A percentile compares a stretch with the other conserved stretches of the same genome.
Evolutionary conservation across 2,329 filamentous ascomycete species (phyloP).

Genomic region (Diaporthe eres): DNA sequence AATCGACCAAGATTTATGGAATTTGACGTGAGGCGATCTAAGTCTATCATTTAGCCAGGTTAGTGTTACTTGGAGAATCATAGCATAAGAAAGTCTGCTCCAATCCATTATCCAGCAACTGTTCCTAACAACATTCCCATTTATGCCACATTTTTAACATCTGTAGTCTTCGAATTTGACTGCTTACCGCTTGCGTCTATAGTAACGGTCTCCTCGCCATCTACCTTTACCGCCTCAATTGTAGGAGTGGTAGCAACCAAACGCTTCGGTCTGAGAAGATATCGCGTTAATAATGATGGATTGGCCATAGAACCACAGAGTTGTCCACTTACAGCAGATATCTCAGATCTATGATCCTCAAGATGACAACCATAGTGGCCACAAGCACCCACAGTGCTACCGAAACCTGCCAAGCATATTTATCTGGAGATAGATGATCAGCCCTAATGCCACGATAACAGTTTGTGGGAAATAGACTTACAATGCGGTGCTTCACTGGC

Average conservation of each 20-base stretch:
- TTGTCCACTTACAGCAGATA: constrained; percentile 50
- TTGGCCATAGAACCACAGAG: too few species aligned
- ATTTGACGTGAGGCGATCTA: neutral
- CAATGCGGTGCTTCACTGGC: constrained; percentile 65
- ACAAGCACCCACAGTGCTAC: constrained; percentile 60
- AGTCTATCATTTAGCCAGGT: neutral
- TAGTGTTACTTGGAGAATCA: neutral
- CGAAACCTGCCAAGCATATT: constrained; percentile 63
- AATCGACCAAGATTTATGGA: too few species aligned
- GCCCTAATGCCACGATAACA: neutral
- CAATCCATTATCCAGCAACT: too few species aligned
- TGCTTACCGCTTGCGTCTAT: neutral
- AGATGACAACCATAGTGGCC: constrained; percentile 58
- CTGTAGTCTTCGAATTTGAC: constrained; percentile 20
- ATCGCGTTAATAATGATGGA: neutral
- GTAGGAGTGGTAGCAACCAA: neutral
- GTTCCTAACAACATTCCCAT: too few species aligned
- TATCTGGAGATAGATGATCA: constrained; percentile 48
- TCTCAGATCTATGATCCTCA: constrained; percentile 60
- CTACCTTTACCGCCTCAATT: constrained; percentile 32
- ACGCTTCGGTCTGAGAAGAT: constrained; percentile 36
- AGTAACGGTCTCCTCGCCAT: constrained; percentile 25
- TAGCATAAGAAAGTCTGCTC: neutral
- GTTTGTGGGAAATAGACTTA: constrained; percentile 45
- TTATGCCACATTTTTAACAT: constrained; percentile 12